phyloP scores from a whole-genome alignment of 2,329 filamentous ascomycete species.

The Magnaporthiopsis rhizophila region DNA sequence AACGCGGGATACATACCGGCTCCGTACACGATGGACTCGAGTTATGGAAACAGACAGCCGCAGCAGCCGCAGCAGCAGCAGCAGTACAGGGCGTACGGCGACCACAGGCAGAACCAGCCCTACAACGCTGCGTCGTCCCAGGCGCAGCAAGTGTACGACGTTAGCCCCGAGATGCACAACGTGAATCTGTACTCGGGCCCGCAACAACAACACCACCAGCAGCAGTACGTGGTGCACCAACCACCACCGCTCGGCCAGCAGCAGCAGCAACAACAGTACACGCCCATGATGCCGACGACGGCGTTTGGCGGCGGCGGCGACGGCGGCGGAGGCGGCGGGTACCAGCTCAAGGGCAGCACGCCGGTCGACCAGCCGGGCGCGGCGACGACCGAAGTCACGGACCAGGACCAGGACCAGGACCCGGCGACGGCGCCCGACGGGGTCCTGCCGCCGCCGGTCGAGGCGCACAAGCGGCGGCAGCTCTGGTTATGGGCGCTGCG shows the following conservation, averaged over 20 bases:
- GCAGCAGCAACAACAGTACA: slow-evolving; percentile 4
- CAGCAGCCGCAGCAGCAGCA: background rate
- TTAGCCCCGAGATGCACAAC: background rate
- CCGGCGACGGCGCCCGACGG: slow-evolving; percentile 1
- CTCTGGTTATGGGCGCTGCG: slow-evolving; percentile 13
- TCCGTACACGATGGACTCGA: background rate
- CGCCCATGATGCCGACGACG: background rate
- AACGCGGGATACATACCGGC: background rate
- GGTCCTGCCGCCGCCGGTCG: slow-evolving; percentile 1
- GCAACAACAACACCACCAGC: background rate
- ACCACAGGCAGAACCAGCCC: background rate
- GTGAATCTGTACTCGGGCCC: background rate
- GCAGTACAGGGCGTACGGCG: background rate
- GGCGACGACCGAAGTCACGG: background rate
- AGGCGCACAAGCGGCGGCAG: slow-evolving; percentile 3
- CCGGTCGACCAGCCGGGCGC: background rate
- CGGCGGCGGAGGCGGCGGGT: background rate
- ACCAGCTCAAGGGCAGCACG: background rate
- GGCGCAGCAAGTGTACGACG: background rate
- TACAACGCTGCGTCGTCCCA: background rate
- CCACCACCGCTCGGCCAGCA: background rate
- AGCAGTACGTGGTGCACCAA: background rate
- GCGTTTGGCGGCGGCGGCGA: slow-evolving; percentile 1
- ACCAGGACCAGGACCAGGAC: background rate
- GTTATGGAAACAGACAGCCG: background rate